Evolutionary conservation across 2,329 filamentous ascomycete species (phyloP).

Genomic region (Ilyonectria robusta): DNA sequence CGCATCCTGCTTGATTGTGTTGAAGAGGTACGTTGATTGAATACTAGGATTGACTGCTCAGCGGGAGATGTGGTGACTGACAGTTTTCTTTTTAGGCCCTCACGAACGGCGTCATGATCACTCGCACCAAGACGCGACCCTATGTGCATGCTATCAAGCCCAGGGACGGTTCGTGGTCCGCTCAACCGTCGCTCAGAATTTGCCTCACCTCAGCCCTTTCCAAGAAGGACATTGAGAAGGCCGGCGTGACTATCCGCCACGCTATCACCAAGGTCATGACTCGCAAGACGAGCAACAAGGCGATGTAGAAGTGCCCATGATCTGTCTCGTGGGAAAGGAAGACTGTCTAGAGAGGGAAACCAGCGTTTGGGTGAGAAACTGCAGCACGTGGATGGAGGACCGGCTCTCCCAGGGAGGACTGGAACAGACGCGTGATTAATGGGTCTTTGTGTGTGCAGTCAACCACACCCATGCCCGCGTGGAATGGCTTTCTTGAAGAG

Average conservation of each 20-base stretch:
- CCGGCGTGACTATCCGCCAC: constrained; percentile 88
- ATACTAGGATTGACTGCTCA: constrained; percentile 9
- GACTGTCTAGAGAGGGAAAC: background rate
- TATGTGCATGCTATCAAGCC: constrained; percentile 73
- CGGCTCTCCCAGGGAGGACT: background rate
- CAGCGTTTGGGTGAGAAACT: background rate
- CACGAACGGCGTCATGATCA: constrained; percentile 90
- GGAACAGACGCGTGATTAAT: background rate
- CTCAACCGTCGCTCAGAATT: constrained; percentile 89
- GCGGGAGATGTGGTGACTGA: constrained; percentile 30
- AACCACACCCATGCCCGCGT: background rate
- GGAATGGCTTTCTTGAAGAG: background rate
- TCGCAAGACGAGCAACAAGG: constrained; percentile 66
- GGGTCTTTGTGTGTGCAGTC: background rate
- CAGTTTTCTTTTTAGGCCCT: constrained; percentile 71
- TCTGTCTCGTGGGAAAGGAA: background rate
- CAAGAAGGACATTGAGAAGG: constrained; percentile 96
- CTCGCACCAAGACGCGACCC: constrained; percentile 85
- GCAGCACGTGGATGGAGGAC: background rate
- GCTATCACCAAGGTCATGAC: constrained; percentile 94
- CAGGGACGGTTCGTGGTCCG: constrained; percentile 78
- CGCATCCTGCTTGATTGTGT: constrained; percentile 89
- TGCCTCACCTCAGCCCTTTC: constrained; percentile 90
- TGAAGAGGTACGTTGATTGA: constrained; percentile 83
- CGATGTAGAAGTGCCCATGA: constrained; percentile 18